phyloP scores from a whole-genome alignment of 2,329 filamentous ascomycete genomes.

The Trichoderma harzianum region DNA sequence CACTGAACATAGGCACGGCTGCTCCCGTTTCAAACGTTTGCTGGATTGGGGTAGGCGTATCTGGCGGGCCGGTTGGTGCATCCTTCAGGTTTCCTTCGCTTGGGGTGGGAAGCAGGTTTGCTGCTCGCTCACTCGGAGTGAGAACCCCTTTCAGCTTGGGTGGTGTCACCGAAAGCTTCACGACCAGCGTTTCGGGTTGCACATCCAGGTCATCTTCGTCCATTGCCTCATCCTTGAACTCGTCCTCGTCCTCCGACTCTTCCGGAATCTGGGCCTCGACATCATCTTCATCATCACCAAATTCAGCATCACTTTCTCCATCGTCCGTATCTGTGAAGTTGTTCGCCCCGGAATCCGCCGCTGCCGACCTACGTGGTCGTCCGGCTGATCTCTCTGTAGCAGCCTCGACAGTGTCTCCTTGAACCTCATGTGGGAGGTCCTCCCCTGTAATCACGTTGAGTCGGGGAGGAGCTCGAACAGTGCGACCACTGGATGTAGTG shows the following conservation, averaged over 20 bases:
- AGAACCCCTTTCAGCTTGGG: constrained; percentile 37
- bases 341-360: constrained; percentile 46
- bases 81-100: constrained; percentile 20
- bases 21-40: neutral
- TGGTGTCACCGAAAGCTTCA: constrained; percentile 62
- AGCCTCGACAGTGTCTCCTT: constrained; percentile 42
- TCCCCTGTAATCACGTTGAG: constrained; percentile 59
- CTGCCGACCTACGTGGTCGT: constrained; percentile 50
- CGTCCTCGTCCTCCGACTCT: constrained; percentile 58
- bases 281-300: constrained; percentile 71
- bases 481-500: constrained; percentile 82
- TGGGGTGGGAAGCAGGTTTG: constrained; percentile 25
- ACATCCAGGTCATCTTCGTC: constrained; percentile 52
- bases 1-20: neutral
- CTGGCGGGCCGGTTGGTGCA: constrained; percentile 27
- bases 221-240: constrained; percentile 55
- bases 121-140: constrained; percentile 23
- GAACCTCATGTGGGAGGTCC: constrained; percentile 46
- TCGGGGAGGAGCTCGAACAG: constrained; percentile 68
- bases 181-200: constrained; percentile 61
- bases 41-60: constrained; percentile 22
- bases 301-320: constrained; percentile 69
- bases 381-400: constrained; percentile 44
- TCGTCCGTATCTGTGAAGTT: constrained; percentile 59
- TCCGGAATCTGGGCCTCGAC: constrained; percentile 63